Base-by-base conservation (phyloP, 1,139 yeast genomes). In the Saccharomyces pastorianus region DNA sequence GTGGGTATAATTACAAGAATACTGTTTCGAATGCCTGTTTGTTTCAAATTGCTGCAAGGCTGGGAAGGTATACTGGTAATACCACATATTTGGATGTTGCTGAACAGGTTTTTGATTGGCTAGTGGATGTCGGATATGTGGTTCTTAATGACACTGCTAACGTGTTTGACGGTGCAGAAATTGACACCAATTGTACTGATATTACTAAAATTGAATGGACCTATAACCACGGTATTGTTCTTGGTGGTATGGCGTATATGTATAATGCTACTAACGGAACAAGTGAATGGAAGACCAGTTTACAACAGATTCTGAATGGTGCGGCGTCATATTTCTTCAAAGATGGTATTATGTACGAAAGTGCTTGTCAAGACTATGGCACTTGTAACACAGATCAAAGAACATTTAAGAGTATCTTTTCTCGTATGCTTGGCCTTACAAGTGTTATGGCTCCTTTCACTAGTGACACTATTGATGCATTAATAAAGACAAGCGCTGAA, bases 21-120 rank as follows among this genome's bases (percentile, higher is more conserved):
- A 75, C 87, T n/a, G 81, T 83, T 60, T 76, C 85, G 26, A 82
- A 82, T 62, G 87, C 83, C 0, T 81, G 84, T 70, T 71, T 83
- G 54, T 81, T 82, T 73, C 81, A 81, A 58, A 64, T 83, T 49
- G 83, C 83, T 6, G 84, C 85, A 3, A 75, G 87, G 64, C 73
- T 83, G 61, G 86, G 84, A 2, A 73, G 85, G 59, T 82, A 77
- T 65, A 79, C 84, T 6, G 76, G 77, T 17, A 81, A 82, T 61
- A 74, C 72, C 25, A 73, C 82, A 0, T 83, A 82, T 61, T 71
- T 76, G 28, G 80, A 78, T 20, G 76, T 80, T 62, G 84, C 85
- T 2, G 81, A 78, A 54, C 71, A 71, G 54, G 83, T 82, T 4
- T 83, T 81, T 74, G 74, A 79, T 55, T 83, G 88, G 88, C 73